phyloP scores from a whole-genome alignment of 1,284 basidiomycete genomes.

The Sparassis latifolia region DNA sequence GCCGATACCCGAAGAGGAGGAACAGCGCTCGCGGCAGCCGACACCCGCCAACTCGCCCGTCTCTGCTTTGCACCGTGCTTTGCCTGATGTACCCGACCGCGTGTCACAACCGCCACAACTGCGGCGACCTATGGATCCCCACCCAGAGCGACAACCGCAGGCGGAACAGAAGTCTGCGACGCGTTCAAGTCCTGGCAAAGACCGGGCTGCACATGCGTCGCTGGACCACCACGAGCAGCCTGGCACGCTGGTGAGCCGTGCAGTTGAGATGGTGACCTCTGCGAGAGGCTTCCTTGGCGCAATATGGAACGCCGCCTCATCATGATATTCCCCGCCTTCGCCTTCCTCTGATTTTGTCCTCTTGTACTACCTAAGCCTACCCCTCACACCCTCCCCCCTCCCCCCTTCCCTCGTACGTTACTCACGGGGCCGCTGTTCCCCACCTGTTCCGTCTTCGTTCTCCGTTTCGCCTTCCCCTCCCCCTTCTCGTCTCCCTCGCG shows the following conservation, averaged over 20 bases:
- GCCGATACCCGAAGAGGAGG: conserved; percentile 34
- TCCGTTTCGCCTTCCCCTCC: too few species aligned
- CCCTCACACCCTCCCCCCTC: too few species aligned
- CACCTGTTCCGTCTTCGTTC: too few species aligned
- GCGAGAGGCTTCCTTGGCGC: conserved; percentile 59
- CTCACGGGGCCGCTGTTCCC: too few species aligned
- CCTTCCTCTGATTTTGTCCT: background rate
- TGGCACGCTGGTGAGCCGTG: conserved; percentile 54
- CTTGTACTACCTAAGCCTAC: too few species aligned
- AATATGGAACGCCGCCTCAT: conserved; percentile 27
- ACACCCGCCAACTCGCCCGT: conserved; percentile 47
- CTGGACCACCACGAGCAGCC: conserved; percentile 20
- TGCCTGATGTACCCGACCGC: conserved; percentile 8
- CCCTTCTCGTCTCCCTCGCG: background rate
- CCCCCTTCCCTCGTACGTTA: too few species aligned
- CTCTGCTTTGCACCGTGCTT: conserved; percentile 24
- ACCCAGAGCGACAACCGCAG: background rate
- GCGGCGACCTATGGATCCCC: conserved; percentile 8
- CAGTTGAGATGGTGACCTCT: conserved; percentile 62
- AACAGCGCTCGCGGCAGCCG: conserved; percentile 30
- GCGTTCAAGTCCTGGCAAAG: background rate
- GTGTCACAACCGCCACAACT: too few species aligned
- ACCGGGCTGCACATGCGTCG: conserved; percentile 21
- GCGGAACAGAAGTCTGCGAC: background rate
- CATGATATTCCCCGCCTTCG: background rate